phyloP scores from a whole-genome alignment of 2,329 filamentous ascomycete genomes.

The Ascochyta rabiei region DNA sequence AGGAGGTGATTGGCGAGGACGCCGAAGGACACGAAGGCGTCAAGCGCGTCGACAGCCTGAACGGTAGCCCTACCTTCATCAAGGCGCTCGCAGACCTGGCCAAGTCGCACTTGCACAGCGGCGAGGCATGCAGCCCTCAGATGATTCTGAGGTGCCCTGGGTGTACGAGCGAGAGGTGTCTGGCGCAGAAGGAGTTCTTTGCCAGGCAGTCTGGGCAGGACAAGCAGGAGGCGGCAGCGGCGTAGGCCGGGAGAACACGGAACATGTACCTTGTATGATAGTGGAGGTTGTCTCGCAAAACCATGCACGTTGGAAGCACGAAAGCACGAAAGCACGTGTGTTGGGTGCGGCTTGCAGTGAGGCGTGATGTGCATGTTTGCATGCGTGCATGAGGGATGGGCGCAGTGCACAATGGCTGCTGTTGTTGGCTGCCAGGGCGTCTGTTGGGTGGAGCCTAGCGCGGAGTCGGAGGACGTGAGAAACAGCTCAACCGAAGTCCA shows the following conservation, averaged over 20 bases:
- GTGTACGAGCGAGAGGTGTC: constrained; percentile 87
- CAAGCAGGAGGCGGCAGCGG: constrained; percentile 20
- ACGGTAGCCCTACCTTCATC: constrained; percentile 90
- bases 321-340: too few relatives aligned
- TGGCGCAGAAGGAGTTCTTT: constrained; percentile 76
- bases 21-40: constrained; percentile 64
- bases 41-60: constrained; percentile 89
- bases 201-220: constrained; percentile 49
- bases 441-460: constrained; percentile 14
- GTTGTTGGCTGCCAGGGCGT: neutral
- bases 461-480: neutral
- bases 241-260: constrained; percentile 15
- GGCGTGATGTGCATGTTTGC: neutral
- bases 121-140: constrained; percentile 75
- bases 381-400: neutral
- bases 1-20: constrained; percentile 87
- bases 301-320: neutral
- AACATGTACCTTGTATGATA: constrained; percentile 15
- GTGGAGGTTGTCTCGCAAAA: constrained; percentile 1
- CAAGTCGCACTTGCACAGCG: constrained; percentile 75
- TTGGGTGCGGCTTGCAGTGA: neutral
- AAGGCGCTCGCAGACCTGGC: constrained; percentile 86
- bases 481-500: constrained; percentile 11
- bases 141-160: constrained; percentile 92
- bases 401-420: neutral